Conservation (phyloP, 345 rosid species). For the Salix viminalis region DNA sequence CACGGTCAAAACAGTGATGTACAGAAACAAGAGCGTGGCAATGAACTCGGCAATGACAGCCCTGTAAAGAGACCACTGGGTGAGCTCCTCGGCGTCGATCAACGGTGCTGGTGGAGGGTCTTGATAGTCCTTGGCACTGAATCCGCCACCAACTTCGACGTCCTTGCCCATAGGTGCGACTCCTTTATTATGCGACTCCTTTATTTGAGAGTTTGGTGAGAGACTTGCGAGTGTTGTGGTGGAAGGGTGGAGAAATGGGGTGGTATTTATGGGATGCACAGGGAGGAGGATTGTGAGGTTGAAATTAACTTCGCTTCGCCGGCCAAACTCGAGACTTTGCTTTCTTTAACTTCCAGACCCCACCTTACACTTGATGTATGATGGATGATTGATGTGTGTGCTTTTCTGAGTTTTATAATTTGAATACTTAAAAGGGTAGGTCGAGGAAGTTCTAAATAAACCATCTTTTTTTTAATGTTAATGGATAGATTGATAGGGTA, state of each 20-base stretch:
- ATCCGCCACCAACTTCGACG: constrained; percentile 24
- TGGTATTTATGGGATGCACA: neutral
- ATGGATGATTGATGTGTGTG: neutral
- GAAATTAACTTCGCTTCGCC: constrained; percentile 5
- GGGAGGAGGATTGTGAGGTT: neutral
- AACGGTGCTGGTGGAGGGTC: constrained; percentile 46
- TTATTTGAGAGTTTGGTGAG: neutral
- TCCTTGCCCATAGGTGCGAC: constrained; percentile 28
- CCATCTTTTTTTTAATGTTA: too few species aligned
- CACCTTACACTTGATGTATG: neutral
- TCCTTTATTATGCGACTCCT: too few species aligned
- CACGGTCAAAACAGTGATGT: constrained; percentile 40
- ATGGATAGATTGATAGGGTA: too few species aligned
- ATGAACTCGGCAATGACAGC: constrained; percentile 45
- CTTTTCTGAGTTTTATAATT: neutral
- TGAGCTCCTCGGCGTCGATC: constrained; percentile 34
- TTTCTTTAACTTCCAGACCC: constrained; percentile 3
- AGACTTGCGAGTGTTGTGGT: neutral
- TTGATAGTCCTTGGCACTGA: constrained; percentile 34
- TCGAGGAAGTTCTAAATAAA: too few species aligned
- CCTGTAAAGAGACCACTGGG: constrained; percentile 40
- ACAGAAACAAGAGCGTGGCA: constrained; percentile 40
- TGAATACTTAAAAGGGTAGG: too few species aligned
- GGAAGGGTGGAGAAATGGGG: neutral
- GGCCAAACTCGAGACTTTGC: neutral